Conservation (phyloP, 1,284 basidiomycete species). For the Ceratobasidium sp. region DNA sequence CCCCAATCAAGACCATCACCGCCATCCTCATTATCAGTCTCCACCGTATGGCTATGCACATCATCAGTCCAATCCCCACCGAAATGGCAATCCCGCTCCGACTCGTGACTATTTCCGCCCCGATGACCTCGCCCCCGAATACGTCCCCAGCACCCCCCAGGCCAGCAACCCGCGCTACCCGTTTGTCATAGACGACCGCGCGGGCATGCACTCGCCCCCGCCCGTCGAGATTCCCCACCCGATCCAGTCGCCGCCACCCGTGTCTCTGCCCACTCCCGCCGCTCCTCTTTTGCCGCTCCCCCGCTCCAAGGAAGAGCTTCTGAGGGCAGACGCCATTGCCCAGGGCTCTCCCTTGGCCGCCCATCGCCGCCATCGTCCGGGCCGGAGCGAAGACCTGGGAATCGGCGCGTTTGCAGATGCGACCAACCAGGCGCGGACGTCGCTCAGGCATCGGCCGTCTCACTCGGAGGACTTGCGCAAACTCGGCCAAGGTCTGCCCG, state of each 20-base stretch:
- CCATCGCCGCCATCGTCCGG: slow-evolving; percentile 23
- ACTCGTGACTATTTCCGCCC: slow-evolving; percentile 3
- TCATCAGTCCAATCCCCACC: slow-evolving; percentile 12
- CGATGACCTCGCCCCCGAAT: slow-evolving; percentile 12
- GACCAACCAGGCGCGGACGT: slow-evolving; percentile 11
- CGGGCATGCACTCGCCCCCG: slow-evolving; percentile 29
- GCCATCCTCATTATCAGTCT: slow-evolving; percentile 11
- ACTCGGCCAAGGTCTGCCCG: slow-evolving; percentile 13
- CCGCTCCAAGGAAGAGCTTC: not conserved
- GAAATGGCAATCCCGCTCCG: slow-evolving; percentile 1
- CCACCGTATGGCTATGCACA: slow-evolving; percentile 23
- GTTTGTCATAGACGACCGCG: slow-evolving; percentile 38
- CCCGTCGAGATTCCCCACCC: slow-evolving; percentile 32
- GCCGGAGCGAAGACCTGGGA: slow-evolving; percentile 22
- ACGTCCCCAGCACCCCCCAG: slow-evolving; percentile 3
- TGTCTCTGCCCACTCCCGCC: not conserved
- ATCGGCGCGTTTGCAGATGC: slow-evolving; percentile 21
- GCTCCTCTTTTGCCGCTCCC: slow-evolving; percentile 15
- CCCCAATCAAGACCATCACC: slow-evolving; percentile 15
- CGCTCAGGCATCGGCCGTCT: slow-evolving; percentile 22
- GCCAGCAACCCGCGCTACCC: slow-evolving; percentile 18
- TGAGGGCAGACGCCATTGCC: slow-evolving; percentile 26
- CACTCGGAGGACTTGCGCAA: slow-evolving; percentile 22
- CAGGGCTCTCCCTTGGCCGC: slow-evolving; percentile 3
- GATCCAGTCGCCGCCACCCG: slow-evolving; percentile 6